Conservation (phyloP, 805 yeast genomes). For the Sugiyamaella valdiviana region DNA sequence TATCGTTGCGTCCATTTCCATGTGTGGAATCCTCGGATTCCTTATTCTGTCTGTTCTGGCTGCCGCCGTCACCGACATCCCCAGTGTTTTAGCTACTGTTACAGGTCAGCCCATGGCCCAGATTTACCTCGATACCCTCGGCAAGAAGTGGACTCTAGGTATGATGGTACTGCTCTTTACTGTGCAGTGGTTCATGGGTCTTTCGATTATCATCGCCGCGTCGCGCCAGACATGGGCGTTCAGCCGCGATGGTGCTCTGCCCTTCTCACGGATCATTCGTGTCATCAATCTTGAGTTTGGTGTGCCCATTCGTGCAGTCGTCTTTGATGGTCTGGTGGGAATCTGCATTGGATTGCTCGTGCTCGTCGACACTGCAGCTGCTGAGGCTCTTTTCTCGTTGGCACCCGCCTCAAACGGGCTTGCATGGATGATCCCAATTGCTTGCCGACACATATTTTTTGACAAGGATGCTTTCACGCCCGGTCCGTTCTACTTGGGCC, state of each 20-base stretch:
- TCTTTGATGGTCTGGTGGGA: slow-evolving; percentile 47
- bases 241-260: slow-evolving; percentile 71
- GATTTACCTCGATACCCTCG: slow-evolving; percentile 55
- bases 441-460: slow-evolving; percentile 42
- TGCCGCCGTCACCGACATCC: slow-evolving; percentile 48
- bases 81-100: slow-evolving; percentile 37
- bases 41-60: slow-evolving; percentile 46
- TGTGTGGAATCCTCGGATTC: slow-evolving; percentile 56
- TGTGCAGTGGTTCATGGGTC: slow-evolving; percentile 66
- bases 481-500: slow-evolving; percentile 63
- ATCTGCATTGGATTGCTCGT: slow-evolving; percentile 51
- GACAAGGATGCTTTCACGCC: slow-evolving; percentile 50
- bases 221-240: slow-evolving; percentile 72
- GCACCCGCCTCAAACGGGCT: slow-evolving; percentile 57
- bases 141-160: slow-evolving; percentile 59
- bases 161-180: slow-evolving; percentile 52
- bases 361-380: slow-evolving; percentile 53
- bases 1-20: slow-evolving; percentile 51
- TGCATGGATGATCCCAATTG: slow-evolving; percentile 58
- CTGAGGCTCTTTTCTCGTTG: slow-evolving; percentile 61
- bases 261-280: slow-evolving; percentile 50
- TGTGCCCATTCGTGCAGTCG: slow-evolving; percentile 63
- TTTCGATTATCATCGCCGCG: slow-evolving; percentile 54
- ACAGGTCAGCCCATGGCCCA: slow-evolving; percentile 64
- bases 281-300: slow-evolving; percentile 48